Conservation (phyloP, 441 rosid species). For the Geranium incanum region DNA sequence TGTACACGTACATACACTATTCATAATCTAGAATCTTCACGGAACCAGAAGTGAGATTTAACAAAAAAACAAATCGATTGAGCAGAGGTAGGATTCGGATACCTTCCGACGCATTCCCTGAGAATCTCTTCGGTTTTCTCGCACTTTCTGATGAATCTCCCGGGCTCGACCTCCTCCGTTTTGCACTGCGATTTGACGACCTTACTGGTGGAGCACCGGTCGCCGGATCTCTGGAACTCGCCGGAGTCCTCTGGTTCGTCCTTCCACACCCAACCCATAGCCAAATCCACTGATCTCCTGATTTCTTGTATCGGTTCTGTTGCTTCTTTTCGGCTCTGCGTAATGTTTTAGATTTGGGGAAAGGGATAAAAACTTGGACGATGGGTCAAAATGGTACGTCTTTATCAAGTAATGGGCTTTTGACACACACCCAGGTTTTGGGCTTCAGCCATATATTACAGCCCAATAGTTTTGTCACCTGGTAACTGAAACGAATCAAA, state of each 20-base stretch:
- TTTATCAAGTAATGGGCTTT: neutral
- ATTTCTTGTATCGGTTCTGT: neutral
- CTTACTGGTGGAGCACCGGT: constrained; percentile 49
- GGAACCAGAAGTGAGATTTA: neutral
- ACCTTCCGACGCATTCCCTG: constrained; percentile 66
- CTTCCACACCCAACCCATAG: constrained; percentile 8
- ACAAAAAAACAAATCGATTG: neutral
- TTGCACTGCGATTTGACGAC: constrained; percentile 54
- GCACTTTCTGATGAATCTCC: constrained; percentile 72
- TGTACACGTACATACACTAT: neutral
- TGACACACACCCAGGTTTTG: neutral
- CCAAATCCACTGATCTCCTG: neutral
- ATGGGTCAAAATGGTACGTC: neutral
- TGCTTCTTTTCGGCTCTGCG: neutral
- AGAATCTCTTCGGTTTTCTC: constrained; percentile 67
- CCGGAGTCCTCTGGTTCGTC: constrained; percentile 6
- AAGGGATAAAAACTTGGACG: neutral
- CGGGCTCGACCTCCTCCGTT: constrained; percentile 83
- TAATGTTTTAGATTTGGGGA: neutral
- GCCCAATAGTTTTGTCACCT: too few relatives aligned
- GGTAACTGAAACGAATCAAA: too few relatives aligned
- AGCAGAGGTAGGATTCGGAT: constrained; percentile 1
- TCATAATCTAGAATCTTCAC: neutral
- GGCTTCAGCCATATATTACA: neutral
- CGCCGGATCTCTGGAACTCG: constrained; percentile 23